Evolutionary conservation across 1,139 yeast species (phyloP), one percentile per base, ranked within the genome.

Genomic region (Suhomyces taliae): DNA sequence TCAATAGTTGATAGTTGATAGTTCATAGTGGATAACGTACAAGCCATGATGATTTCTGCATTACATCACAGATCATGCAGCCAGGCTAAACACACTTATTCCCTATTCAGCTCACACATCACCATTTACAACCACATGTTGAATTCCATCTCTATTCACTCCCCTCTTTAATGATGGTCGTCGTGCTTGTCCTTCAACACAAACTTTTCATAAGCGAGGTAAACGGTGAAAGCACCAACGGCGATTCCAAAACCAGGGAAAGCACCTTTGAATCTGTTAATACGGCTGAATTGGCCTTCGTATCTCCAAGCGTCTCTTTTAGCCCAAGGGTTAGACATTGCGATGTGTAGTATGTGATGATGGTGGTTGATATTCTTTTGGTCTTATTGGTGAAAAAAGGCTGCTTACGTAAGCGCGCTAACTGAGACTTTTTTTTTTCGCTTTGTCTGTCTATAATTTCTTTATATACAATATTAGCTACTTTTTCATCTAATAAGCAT

Each of bases 271-370:
- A 83, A 85, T 60, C 95, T 75, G 69, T 85, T 83, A 47, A 72
- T 70, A 58, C 91, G 82, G 49, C 87, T 77, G 72, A 89, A 89
- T 49, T 84, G 88, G 51, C 95, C 95, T 60, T 83, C 85, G 68
- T 82, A 86, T 76, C 96, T 83, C 96, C 96, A 89, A 46, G 95
- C 95, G 66, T 89, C 96, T 78, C 96, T 86, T 59, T 72, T 74
- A 45, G 78, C 79, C 80, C 80, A 75, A 47, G 79, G 79, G 59
- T 74, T 74, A 27, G 54, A 52, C 44, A 40, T 45, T 8, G 26
- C 36, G 34, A 8, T 37, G 37, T 7, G 27, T 38, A 32, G 32
- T 37, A 38, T 15, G 15, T n/a, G 24, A 15, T 29, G 15, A 11
- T 10, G 31, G 24, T 24, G 14, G 26, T 33, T 14, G n/a, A 10